These are phyloP conservation scores for Diaporthe eres DNA, from an alignment of 2,329 filamentous ascomycete species.

Conservation along the genomic window DNA sequence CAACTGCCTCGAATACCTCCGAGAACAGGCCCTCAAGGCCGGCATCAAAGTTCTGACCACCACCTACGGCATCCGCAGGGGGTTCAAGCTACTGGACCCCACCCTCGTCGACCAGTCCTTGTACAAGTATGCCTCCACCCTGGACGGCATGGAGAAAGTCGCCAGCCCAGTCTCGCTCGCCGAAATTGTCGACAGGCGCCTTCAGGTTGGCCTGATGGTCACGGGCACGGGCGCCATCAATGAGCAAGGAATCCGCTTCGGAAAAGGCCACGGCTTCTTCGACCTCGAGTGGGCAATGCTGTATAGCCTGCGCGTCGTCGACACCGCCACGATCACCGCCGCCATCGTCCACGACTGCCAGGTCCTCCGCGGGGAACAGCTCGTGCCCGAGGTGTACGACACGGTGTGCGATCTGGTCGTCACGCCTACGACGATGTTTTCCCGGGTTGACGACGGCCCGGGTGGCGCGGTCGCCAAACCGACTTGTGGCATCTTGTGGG, in stretches of 20 bases:
- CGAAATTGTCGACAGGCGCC: constrained; percentile 50
- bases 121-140: constrained; percentile 52
- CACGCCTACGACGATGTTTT: constrained; percentile 50
- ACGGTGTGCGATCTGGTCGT: constrained; percentile 58
- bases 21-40: constrained; percentile 54
- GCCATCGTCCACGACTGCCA: constrained; percentile 59
- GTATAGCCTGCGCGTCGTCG: constrained; percentile 51
- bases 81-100: constrained; percentile 58
- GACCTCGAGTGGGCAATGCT: constrained; percentile 60
- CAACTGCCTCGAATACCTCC: constrained; percentile 59
- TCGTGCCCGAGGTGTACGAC: constrained; percentile 53
- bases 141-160: constrained; percentile 61
- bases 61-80: constrained; percentile 57
- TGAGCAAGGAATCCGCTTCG: constrained; percentile 54
- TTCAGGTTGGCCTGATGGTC: constrained; percentile 54
- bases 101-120: constrained; percentile 47
- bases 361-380: constrained; percentile 53
- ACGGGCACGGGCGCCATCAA: constrained; percentile 58
- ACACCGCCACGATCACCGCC: constrained; percentile 47
- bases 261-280: constrained; percentile 57
- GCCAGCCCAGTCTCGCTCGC: constrained; percentile 52
- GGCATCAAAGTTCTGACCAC: constrained; percentile 58
- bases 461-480: constrained; percentile 51
- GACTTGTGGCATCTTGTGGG: constrained; percentile 54
- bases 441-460: constrained; percentile 42